Base-by-base conservation (phyloP, 306 rosid species). In the Rosa lucieae region DNA sequence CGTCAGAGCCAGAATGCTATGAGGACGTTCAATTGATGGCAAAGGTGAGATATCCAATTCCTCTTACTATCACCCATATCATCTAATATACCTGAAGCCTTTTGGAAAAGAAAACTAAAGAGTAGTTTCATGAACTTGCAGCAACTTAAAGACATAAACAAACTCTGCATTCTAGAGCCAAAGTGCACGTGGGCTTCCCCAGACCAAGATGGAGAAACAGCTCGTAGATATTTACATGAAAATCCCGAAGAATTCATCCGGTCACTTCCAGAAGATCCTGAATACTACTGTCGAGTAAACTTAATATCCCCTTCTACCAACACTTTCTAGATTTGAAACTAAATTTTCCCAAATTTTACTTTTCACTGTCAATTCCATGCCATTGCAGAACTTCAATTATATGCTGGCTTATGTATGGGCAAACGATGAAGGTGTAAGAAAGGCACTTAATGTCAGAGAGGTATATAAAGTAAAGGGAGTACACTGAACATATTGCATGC, bases 111-210 rank as follows among this genome's bases (percentile, higher is more conserved):
- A 1, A 26, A 53, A 14, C 75, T 56, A 5, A 69, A 3, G 55
- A 12, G 29, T 23, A 13, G 18, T 78, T 68, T 35, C 56, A 9
- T 78, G 32, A 43, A 79, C 49, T 62, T 79, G 47, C 48, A 72
- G 82, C 56, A 63, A 46, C 13, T 26, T 37, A 58, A 72, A 39
- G 77, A 79, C 17, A 79, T 79, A 59, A 79, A 79, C 72, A 46
- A 48, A 39, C 74, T 53, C 11, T 58, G 67, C 20, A 59, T 79
- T 79, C 32, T 79, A 20, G 82, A 79, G 82, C 78, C 82, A 6
- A 59, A 47, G 42, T 79, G 82, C 72, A 79, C 82, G 23, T 79
- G 72, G 77, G 43, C 82, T 20, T 79, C 82, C 37, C 82, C 78
- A 46, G 20, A 8, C 4, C 77, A 66, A 48, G 37, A 72, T 62